phyloP scores from a whole-genome alignment of 108 stramenopile species.

The Phaeodactylum tricornutum region DNA sequence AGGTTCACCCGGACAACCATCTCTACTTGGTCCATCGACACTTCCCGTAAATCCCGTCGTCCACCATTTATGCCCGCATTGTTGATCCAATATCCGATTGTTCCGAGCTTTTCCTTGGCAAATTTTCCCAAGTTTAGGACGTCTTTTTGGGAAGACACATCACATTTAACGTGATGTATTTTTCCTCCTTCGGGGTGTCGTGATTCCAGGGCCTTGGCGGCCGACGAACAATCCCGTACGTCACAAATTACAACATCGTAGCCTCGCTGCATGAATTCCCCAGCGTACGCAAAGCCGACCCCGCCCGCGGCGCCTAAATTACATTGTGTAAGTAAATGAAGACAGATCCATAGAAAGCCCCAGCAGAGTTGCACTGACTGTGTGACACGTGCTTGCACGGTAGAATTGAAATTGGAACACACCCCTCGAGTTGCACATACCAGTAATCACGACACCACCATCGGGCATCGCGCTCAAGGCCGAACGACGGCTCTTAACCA shows the following conservation, averaged over 20 bases:
- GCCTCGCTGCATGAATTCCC: constrained; percentile 84
- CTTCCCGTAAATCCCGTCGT: constrained; percentile 65
- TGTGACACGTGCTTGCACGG: too few relatives aligned
- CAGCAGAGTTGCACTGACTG: too few relatives aligned
- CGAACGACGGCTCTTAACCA: too few relatives aligned
- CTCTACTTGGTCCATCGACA: constrained; percentile 66
- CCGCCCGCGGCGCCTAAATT: constrained; percentile 75
- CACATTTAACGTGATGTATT: constrained; percentile 77
- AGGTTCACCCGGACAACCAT: constrained; percentile 73
- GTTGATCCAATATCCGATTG: constrained; percentile 84
- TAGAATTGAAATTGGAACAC: too few relatives aligned
- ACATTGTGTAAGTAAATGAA: too few relatives aligned
- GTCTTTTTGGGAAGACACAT: constrained; percentile 56
- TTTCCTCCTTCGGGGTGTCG: constrained; percentile 60
- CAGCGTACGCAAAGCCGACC: constrained; percentile 88
- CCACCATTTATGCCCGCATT: constrained; percentile 90
- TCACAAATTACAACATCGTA: constrained; percentile 87
- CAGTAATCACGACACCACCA: constrained; percentile 78
- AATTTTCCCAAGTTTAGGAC: constrained; percentile 62
- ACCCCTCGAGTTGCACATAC: too few relatives aligned
- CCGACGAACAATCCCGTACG: constrained; percentile 62
- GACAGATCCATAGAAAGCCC: too few relatives aligned
- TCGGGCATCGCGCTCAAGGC: constrained; percentile 10
- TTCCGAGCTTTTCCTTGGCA: constrained; percentile 76
- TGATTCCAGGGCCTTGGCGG: constrained; percentile 52